phyloP scores from a whole-genome alignment of 805 yeast species.

The Saturnispora hagleri region DNA sequence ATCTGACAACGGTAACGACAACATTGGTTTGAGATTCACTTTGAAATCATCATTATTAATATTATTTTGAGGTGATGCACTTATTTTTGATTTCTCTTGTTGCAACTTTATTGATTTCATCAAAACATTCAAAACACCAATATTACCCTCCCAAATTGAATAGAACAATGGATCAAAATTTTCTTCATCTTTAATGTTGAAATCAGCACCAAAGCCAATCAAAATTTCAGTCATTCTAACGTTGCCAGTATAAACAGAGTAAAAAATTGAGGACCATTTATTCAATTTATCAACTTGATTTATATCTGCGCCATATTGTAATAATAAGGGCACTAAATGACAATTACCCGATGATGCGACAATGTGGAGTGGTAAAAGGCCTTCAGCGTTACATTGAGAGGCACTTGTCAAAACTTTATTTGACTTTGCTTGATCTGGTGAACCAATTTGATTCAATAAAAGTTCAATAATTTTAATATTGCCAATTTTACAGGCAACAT shows the following conservation, averaged over 20 bases:
- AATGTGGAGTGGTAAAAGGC: slow-evolving; percentile 79
- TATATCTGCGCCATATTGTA: slow-evolving; percentile 65
- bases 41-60: not conserved
- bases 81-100: not conserved
- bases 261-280: slow-evolving; percentile 90
- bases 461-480: slow-evolving; percentile 59
- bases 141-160: slow-evolving; percentile 92
- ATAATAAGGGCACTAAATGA: slow-evolving; percentile 56
- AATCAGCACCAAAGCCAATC: slow-evolving; percentile 64
- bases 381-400: slow-evolving; percentile 73
- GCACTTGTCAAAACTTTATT: slow-evolving; percentile 27
- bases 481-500: slow-evolving; percentile 83
- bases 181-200: slow-evolving; percentile 64
- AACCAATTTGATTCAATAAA: slow-evolving; percentile 35
- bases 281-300: slow-evolving; percentile 77
- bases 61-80: not conserved
- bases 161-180: slow-evolving; percentile 75
- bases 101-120: slow-evolving; percentile 25
- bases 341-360: slow-evolving; percentile 78
- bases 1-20: not conserved
- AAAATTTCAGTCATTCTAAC: slow-evolving; percentile 58
- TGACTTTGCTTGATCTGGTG: slow-evolving; percentile 22
- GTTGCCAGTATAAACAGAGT: slow-evolving; percentile 83
- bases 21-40: not conserved
- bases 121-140: slow-evolving; percentile 66